Base-by-base conservation (phyloP, 2,329 filamentous ascomycete genomes). In the Amauroascus niger region DNA sequence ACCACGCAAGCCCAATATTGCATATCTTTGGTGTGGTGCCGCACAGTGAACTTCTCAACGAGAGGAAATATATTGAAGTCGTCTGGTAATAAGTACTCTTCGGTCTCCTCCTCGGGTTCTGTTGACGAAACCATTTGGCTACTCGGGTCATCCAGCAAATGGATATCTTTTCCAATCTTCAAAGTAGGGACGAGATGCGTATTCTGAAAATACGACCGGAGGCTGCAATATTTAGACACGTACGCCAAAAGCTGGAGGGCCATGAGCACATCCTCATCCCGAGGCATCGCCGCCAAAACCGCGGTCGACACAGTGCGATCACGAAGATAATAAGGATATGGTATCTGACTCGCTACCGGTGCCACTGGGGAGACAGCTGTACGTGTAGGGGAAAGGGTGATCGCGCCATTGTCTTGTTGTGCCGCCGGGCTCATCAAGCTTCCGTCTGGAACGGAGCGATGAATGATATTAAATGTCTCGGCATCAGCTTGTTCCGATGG, bases 1-100 rank as follows among this genome's bases (percentile, higher is more conserved):
- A 98, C 93, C 14, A 98, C 93, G 58, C 91, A 93, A 16, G 93
- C 93, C 93, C 93, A 98, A 74, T 98, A 98, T 69, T 96, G 91
- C 93, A 98, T 98, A 67, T 96, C 90, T 56, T 88, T 87, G 59
- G 87, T 89, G 71, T 96, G 88, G 66, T 96, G 89, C 59, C 93
- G 83, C 28, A 96, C 88, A 3, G 93, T 98, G 68, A 97, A 98
- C 70, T 96, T 97, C 71, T 98, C 93, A 46, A 98, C 93, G 33
- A 98, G 76, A 1, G 93, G 93, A 72, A 98, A 98, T 60, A 98
- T 95, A 71, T 98, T 98, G 72, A 95, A 91, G 69, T 97, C 88
- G 65, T 97, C 91, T 13, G 90, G 87, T 6, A 95, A 78, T 24
- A 94, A 74, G 66, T 95, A 97, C 69, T 98, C 91, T 63, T 91